Evolutionary conservation across 163 green algal species (phyloP).

Genomic region (Chlorella variabilis): DNA sequence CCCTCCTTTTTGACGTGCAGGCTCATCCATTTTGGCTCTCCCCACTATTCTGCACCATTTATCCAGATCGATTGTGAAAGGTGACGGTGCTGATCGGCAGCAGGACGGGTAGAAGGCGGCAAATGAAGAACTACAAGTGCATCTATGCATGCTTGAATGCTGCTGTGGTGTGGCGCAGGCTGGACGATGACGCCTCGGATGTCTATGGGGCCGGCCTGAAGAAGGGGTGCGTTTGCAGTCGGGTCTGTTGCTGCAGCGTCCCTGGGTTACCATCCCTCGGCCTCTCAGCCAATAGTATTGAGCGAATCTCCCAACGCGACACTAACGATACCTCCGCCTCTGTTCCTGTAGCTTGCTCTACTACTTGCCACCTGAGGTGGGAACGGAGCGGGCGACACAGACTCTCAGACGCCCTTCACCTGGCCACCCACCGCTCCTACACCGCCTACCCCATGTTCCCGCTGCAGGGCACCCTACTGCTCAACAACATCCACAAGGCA

Average conservation of each 20-base stretch:
- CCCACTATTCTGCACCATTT: conserved; percentile 46
- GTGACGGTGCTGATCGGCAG: neutral
- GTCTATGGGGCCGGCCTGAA: conserved; percentile 69
- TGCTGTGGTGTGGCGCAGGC: neutral
- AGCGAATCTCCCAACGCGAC: no score
- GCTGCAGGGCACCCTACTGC: conserved; percentile 60
- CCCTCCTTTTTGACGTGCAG: neutral
- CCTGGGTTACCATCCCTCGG: no score
- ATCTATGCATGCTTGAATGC: no score
- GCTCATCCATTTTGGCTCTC: conserved; percentile 77
- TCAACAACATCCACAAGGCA: conserved; percentile 74
- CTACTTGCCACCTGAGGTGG: conserved; percentile 40
- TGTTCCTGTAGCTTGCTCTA: no score
- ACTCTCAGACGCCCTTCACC: no score
- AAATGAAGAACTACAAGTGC: no score
- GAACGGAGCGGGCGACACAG: no score
- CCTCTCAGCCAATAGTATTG: no score
- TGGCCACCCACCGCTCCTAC: neutral
- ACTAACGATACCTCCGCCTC: no score
- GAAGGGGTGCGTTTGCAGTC: no score
- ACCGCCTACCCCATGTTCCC: no score
- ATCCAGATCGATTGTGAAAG: conserved; percentile 54
- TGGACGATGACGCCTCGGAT: conserved; percentile 49
- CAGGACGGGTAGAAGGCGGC: neutral
- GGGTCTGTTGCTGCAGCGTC: no score